These are phyloP conservation scores for Tolypocladium album DNA, from an alignment of 2,329 filamentous ascomycete genomes.

Conservation along the genomic window DNA sequence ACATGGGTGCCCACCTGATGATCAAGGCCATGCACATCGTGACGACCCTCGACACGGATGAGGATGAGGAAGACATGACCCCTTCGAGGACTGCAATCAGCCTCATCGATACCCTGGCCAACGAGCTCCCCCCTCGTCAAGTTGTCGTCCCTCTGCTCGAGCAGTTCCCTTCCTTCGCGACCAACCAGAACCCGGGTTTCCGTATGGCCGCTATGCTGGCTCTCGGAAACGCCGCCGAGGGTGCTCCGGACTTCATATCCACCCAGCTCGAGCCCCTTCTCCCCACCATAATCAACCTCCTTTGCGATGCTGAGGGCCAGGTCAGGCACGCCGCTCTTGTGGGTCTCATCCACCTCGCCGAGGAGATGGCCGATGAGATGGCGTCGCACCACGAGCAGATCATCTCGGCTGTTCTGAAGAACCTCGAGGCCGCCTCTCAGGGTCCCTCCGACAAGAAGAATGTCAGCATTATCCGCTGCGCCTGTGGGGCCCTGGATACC, in stretches of 20 bases:
- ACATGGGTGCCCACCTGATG: slow-evolving; percentile 77
- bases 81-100: slow-evolving; percentile 77
- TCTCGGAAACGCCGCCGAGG: slow-evolving; percentile 89
- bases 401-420: slow-evolving; percentile 76
- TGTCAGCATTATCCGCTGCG: slow-evolving; percentile 77
- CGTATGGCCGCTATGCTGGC: slow-evolving; percentile 86
- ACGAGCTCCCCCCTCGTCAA: slow-evolving; percentile 82
- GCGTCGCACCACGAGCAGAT: slow-evolving; percentile 74
- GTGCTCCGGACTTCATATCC: slow-evolving; percentile 92
- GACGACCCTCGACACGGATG: slow-evolving; percentile 73
- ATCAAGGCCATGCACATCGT: slow-evolving; percentile 80
- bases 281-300: slow-evolving; percentile 70
- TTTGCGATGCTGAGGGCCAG: slow-evolving; percentile 72
- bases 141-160: slow-evolving; percentile 89
- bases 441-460: slow-evolving; percentile 62
- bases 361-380: slow-evolving; percentile 87
- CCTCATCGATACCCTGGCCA: slow-evolving; percentile 80
- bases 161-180: slow-evolving; percentile 72
- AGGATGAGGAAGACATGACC: slow-evolving; percentile 66
- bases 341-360: slow-evolving; percentile 79
- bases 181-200: slow-evolving; percentile 62
- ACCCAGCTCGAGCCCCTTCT: slow-evolving; percentile 83
- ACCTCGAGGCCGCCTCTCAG: slow-evolving; percentile 71
- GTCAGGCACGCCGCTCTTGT: slow-evolving; percentile 84
- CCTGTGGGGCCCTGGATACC: slow-evolving; percentile 83